phyloP scores from a whole-genome alignment of 2,329 filamentous ascomycete genomes.

The Aspergillus vadensis region DNA sequence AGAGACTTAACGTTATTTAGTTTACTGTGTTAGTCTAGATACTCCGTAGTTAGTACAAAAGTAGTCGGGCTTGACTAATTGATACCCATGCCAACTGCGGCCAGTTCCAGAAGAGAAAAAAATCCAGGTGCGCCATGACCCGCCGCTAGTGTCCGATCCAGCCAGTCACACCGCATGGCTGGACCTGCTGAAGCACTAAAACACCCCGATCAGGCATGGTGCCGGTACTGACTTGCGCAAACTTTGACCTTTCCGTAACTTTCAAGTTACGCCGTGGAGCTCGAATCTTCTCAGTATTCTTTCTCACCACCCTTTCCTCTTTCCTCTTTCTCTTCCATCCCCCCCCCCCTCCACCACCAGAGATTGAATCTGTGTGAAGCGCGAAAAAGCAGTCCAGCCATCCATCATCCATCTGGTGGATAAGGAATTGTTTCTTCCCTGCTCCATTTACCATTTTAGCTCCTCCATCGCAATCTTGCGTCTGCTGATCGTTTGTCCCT shows the following conservation, averaged over 20 bases:
- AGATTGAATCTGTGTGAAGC: too few relatives aligned
- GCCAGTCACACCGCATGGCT: constrained; percentile 7
- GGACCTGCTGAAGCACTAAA: background rate
- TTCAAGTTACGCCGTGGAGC: background rate
- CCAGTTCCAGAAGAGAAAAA: background rate
- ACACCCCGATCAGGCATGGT: constrained; percentile 4
- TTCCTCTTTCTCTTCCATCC: constrained; percentile 2
- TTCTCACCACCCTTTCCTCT: constrained; percentile 12
- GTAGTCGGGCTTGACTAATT: background rate
- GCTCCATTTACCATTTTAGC: background rate
- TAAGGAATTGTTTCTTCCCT: background rate
- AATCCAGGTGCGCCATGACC: constrained; percentile 18
- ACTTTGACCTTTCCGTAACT: constrained; percentile 16
- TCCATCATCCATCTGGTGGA: constrained; percentile 4
- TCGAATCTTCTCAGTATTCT: constrained; percentile 7
- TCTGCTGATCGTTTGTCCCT: background rate
- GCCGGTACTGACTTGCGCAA: constrained; percentile 14
- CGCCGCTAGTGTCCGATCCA: constrained; percentile 5
- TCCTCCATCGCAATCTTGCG: background rate
- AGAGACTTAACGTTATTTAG: background rate
- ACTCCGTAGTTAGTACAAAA: too few relatives aligned
- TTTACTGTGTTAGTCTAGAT: background rate
- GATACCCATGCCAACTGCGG: background rate
- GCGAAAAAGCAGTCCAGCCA: background rate
- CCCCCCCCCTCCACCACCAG: background rate